Evolutionary conservation across 768 basidiomycete genomes (phyloP).

Genomic region (Podaxis sp.): DNA sequence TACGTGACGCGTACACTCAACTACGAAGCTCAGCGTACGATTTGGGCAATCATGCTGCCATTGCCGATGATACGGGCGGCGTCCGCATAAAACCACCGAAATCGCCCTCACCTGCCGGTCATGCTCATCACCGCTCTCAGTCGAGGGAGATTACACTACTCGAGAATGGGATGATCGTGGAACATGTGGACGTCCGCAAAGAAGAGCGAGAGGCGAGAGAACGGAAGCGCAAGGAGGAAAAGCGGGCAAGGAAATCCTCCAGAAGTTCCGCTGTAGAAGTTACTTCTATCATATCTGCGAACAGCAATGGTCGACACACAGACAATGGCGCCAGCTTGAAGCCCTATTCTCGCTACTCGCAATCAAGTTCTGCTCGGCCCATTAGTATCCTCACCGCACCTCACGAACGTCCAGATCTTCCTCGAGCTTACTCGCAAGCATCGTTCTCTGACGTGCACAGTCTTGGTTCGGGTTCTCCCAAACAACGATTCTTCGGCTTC

Average conservation of each 20-base stretch:
- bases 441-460: constrained; percentile 83
- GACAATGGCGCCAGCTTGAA: constrained; percentile 53
- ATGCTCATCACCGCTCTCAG: constrained; percentile 45
- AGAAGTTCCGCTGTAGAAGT: constrained; percentile 71
- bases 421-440: constrained; percentile 71
- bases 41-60: constrained; percentile 44
- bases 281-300: constrained; percentile 69
- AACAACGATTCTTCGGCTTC: constrained; percentile 77
- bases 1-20: constrained; percentile 81
- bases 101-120: constrained; percentile 25
- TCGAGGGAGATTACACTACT: constrained; percentile 78
- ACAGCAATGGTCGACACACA: constrained; percentile 52
- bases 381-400: constrained; percentile 62
- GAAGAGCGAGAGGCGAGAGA: constrained; percentile 79
- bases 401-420: constrained; percentile 58
- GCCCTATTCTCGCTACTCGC: constrained; percentile 63
- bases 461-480: constrained; percentile 63
- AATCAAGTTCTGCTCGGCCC: constrained; percentile 51
- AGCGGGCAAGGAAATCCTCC: constrained; percentile 72
- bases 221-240: constrained; percentile 68
- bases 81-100: constrained; percentile 71
- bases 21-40: constrained; percentile 80
- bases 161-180: constrained; percentile 88
- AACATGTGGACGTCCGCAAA: constrained; percentile 79
- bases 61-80: constrained; percentile 58